Evolutionary conservation across 352 stramenopile species (phyloP).

Genomic region (Phytophthora pini): DNA sequence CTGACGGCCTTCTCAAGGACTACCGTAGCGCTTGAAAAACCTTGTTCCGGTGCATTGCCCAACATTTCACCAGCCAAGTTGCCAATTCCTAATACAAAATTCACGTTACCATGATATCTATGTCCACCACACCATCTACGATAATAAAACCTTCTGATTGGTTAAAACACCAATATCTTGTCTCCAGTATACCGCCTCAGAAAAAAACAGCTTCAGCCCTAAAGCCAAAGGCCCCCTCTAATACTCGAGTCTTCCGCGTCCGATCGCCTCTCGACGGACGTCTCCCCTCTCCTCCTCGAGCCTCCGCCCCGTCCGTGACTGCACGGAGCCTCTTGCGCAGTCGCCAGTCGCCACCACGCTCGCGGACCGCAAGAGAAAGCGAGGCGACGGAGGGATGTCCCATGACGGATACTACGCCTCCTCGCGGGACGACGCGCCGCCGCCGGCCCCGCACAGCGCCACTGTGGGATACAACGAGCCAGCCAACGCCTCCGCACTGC

Average conservation of each 20-base stretch:
- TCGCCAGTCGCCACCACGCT: constrained; percentile 37
- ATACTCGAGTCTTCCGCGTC: neutral
- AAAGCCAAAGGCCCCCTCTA: constrained; percentile 1
- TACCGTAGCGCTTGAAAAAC: neutral
- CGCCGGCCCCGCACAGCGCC: constrained; percentile 35
- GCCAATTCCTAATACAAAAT: neutral
- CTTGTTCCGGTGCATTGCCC: neutral
- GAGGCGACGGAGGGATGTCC: constrained; percentile 65
- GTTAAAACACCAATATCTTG: constrained; percentile 13
- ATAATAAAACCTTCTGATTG: constrained; percentile 3
- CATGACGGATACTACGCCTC: constrained; percentile 66
- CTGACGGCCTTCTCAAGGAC: neutral
- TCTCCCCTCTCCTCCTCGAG: constrained; percentile 3
- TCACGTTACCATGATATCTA: neutral
- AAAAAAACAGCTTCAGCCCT: constrained; percentile 11
- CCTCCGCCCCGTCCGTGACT: constrained; percentile 23
- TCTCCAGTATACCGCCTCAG: constrained; percentile 2
- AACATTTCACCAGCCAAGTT: constrained; percentile 1
- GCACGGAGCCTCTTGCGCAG: constrained; percentile 20
- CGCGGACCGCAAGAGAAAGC: constrained; percentile 66
- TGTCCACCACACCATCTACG: constrained; percentile 13
- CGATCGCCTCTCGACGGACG: constrained; percentile 8
- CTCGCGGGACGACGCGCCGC: constrained; percentile 43
- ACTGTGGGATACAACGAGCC: constrained; percentile 33
- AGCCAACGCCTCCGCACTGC: constrained; percentile 21